Conservation (phyloP, 495 filamentous ascomycete genomes). For the Penicillium goetzii region DNA sequence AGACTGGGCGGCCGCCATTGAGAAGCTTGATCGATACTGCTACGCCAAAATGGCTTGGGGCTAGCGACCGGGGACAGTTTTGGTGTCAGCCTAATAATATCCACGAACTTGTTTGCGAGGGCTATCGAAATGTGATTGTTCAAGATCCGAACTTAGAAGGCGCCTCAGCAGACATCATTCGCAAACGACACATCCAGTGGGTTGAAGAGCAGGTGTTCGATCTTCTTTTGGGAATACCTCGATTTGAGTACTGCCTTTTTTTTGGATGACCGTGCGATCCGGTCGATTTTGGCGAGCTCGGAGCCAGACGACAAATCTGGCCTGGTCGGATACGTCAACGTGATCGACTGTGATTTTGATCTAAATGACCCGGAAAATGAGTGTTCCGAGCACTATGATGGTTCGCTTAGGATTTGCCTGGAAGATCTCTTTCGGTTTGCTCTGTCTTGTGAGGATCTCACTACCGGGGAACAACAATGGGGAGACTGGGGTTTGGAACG, state of each 20-base stretch:
- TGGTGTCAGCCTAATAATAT: not conserved
- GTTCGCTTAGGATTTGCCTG: constrained; percentile 11
- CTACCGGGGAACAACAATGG: constrained; percentile 12
- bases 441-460: constrained; percentile 10
- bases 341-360: constrained; percentile 11
- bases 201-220: constrained; percentile 2
- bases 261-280: constrained; percentile 14
- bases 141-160: not conserved
- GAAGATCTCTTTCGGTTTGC: constrained; percentile 7
- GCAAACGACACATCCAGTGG: constrained; percentile 8
- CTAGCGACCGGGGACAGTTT: not conserved
- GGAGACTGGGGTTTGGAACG: constrained; percentile 18
- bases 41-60: not conserved
- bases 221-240: constrained; percentile 3
- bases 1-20: not conserved
- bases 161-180: not conserved
- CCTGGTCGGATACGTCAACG: constrained; percentile 14
- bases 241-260: constrained; percentile 15
- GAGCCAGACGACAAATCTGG: not conserved
- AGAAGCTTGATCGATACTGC: constrained; percentile 2
- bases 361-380: constrained; percentile 12
- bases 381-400: constrained; percentile 9
- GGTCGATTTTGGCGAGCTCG: constrained; percentile 19
- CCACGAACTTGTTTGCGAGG: not conserved
- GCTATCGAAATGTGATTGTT: constrained; percentile 3